phyloP scores from a whole-genome alignment of 129 eudicot genomes.

The Gnaphalium uliginosum region DNA sequence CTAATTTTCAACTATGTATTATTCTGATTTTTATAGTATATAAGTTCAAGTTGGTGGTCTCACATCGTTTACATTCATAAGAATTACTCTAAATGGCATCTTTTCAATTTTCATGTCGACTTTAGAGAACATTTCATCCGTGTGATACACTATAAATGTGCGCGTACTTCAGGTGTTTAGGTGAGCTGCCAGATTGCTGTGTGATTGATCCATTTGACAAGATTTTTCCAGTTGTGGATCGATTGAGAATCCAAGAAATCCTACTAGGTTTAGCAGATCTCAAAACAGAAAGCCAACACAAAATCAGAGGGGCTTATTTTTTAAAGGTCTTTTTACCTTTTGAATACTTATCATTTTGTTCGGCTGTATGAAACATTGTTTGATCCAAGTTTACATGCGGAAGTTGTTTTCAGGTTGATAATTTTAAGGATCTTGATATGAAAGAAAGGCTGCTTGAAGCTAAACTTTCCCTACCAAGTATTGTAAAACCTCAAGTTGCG shows the following conservation, averaged over 20 bases:
- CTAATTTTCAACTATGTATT: not conserved
- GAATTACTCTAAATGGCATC: constrained; percentile 12
- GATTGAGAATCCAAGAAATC: constrained; percentile 69
- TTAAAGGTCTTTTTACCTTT: constrained; percentile 53
- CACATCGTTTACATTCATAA: constrained; percentile 2
- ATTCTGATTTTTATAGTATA: constrained; percentile 14
- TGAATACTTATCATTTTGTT: constrained; percentile 10
- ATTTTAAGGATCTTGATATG: constrained; percentile 59
- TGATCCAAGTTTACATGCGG: constrained; percentile 16
- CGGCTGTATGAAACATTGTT: constrained; percentile 8
- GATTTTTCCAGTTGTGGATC: constrained; percentile 80
- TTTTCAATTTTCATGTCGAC: not conserved
- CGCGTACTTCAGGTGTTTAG: constrained; percentile 51
- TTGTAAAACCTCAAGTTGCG: constrained; percentile 98
- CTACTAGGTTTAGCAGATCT: constrained; percentile 60
- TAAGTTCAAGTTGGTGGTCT: constrained; percentile 12
- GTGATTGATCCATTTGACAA: constrained; percentile 83
- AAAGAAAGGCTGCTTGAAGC: constrained; percentile 60
- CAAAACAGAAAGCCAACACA: constrained; percentile 46
- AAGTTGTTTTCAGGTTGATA: constrained; percentile 60
- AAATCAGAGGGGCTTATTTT: constrained; percentile 74
- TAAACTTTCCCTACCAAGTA: constrained; percentile 63
- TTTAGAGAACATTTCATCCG: not conserved
- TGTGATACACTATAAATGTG: constrained; percentile 7
- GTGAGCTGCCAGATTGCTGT: constrained; percentile 51